Evolutionary conservation across 345 rosid species (phyloP), one percentile per base, ranked within the genome.

Genomic region (Citrus unshiu): DNA sequence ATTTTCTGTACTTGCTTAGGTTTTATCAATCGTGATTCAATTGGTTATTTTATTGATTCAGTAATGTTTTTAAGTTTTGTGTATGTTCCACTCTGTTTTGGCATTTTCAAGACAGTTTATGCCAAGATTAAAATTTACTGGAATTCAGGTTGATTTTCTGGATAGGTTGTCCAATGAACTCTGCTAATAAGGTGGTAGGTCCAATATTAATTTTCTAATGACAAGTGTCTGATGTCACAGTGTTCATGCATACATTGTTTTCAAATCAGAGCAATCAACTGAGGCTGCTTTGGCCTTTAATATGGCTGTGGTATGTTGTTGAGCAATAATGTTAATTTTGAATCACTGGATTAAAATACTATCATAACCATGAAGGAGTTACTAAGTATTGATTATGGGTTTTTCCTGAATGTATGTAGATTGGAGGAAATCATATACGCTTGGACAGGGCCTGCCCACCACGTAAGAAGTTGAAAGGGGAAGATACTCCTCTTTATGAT

Each of bases 391-490:
- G 69, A 60, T 21, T 65, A 19, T 60, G 7, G 21, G 34, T 72
- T 21, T 73, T 75, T 39, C 78, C 24, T 81, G 30, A 61, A 21
- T 54, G 27, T 79, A 57, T 79, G 27, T 65, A 96, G 98, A 87
- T 94, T 83, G 95, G 82, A 75, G 98, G 96, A 74, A 91, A 97
- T 79, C 99, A 97, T 73, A 81, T 97, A 62, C 98, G 98, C 37
- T 97, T 97, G 62, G 99, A 97, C 86, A 83, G 98, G 87, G 98
- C 98, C 10, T 92, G 98, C 81, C 98, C 99, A 3, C 99, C 99
- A 75, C 92, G 95, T 39, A 97, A 97, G 80, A 94, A 93, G 82
- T 79, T 93, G 83, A 97, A 89, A 84, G 95, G 90, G 70, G 93
- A 83, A 29, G 80, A 61, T 81, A 21, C 86, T 84, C 80, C 86